Base-by-base conservation (phyloP, 768 basidiomycete species). In the Auriculariales sp. region DNA sequence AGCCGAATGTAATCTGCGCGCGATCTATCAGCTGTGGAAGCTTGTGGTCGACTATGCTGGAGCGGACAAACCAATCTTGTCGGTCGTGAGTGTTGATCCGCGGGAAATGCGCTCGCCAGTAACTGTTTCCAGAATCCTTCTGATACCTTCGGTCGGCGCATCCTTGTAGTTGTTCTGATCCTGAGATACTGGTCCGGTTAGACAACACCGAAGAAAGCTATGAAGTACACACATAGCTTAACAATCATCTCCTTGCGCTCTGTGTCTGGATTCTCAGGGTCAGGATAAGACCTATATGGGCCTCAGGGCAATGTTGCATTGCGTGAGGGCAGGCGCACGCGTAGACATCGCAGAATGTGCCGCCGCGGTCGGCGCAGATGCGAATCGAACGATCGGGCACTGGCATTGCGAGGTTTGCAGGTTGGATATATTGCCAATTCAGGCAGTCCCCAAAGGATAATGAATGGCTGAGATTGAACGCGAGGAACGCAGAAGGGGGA, bases 131-230 rank as follows among this genome's bases (percentile, higher is more conserved):
- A 98, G 63, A 2, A 94, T 77, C 14, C 94, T 72, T 7, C 94
- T 71, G 53, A 93, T 90, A 1, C 91, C 93, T 63, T 97, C 92
- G 0, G 90, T 94, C 0, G 94, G 93, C 1, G 93, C 93, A 68
- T 98, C 93, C 2, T 66, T 64, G 64, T 98, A 98, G 60, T 92
- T 91, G 15, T 67, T 69, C 0, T 85, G 78, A 65, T 98, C 93
- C 63, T 89, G 84, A 0, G 90, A 93, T 31, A 97, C 88, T 90
- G 60, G 12, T 12, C 12, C n/a, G n/a, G n/a, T n/a, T 24, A 47
- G 25, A 14, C 33, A 28, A 39, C 19, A 6, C 7, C 12, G n/a
- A 47, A 14, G 9, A n/a, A 22, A 12, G 25, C 0, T 22, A 9
- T 46, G 39, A 4, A 28, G 24, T 19, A 68, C 83, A 56, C 61